Conservation (phyloP, 805 yeast genomes). For the Torulaspora gathmanii region DNA sequence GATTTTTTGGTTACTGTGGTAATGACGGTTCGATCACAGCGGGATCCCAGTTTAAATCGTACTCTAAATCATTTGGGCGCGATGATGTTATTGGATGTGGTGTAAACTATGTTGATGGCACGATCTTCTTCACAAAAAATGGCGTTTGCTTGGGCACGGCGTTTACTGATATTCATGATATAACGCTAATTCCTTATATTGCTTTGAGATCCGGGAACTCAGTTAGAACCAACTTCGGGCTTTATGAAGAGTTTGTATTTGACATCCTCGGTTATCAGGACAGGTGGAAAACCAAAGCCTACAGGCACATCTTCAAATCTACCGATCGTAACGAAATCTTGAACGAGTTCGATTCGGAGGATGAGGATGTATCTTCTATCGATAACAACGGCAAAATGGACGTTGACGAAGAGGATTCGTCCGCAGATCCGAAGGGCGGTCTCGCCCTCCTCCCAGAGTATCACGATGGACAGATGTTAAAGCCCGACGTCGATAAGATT, state of each 20-base stretch:
- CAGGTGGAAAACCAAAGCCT: slow-evolving; percentile 40
- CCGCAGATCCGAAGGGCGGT: slow-evolving; percentile 6
- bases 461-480: slow-evolving; percentile 20
- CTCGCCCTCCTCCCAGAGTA: slow-evolving; percentile 17
- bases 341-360: slow-evolving; percentile 13
- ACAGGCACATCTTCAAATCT: slow-evolving; percentile 29
- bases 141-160: slow-evolving; percentile 62
- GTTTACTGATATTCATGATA: slow-evolving; percentile 42
- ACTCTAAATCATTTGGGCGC: slow-evolving; percentile 40
- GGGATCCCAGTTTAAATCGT: slow-evolving; percentile 20
- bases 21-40: slow-evolving; percentile 30
- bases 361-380: slow-evolving; percentile 15
- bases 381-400: slow-evolving; percentile 31
- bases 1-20: slow-evolving; percentile 31
- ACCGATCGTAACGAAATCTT: slow-evolving; percentile 9
- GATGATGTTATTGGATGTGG: slow-evolving; percentile 82
- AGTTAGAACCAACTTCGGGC: slow-evolving; percentile 40
- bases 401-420: slow-evolving; percentile 18
- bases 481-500: slow-evolving; percentile 22
- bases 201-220: slow-evolving; percentile 39
- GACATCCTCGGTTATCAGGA: slow-evolving; percentile 54
- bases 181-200: slow-evolving; percentile 44
- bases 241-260: slow-evolving; percentile 50
- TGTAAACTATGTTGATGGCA: slow-evolving; percentile 56
- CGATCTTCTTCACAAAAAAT: slow-evolving; percentile 75